These are phyloP conservation scores for Cylindrotheca fusiformis DNA, from an alignment of 108 stramenopile species.

Conservation along the genomic window DNA sequence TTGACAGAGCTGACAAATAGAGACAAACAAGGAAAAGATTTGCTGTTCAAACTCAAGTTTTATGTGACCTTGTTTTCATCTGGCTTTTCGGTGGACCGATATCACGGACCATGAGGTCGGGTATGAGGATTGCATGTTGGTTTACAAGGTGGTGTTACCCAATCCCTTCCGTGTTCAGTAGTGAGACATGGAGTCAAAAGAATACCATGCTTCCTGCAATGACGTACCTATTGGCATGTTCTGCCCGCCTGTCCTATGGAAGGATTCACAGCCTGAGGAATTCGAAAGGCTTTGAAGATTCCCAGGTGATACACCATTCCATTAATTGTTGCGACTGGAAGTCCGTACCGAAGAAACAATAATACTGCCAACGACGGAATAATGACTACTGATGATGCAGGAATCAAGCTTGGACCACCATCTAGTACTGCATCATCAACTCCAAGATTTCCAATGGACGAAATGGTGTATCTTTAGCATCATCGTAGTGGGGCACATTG, in stretches of 20 bases:
- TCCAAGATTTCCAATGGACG: slow-evolving; percentile 48
- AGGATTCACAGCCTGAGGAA: slow-evolving; percentile 63
- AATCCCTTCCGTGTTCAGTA: slow-evolving; percentile 67
- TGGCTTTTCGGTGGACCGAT: slow-evolving; percentile 79
- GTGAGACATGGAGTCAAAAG: slow-evolving; percentile 89
- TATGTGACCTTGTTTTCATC: slow-evolving; percentile 68
- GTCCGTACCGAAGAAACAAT: slow-evolving; percentile 11
- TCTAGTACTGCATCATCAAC: slow-evolving; percentile 18
- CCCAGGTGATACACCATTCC: slow-evolving; percentile 63
- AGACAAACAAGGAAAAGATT: slow-evolving; percentile 3
- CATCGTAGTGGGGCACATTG: too few species aligned
- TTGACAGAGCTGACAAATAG: slow-evolving; percentile 34
- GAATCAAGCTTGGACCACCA: slow-evolving; percentile 45
- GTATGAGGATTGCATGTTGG: slow-evolving; percentile 38
- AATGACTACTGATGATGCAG: slow-evolving; percentile 54
- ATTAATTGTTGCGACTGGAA: slow-evolving; percentile 66
- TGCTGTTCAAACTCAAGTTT: slow-evolving; percentile 36
- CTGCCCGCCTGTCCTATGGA: slow-evolving; percentile 68
- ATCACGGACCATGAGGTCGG: slow-evolving; percentile 55
- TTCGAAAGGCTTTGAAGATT: slow-evolving; percentile 56
- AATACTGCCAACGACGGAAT: background rate
- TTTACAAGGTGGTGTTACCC: slow-evolving; percentile 37
- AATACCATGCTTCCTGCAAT: slow-evolving; percentile 91
- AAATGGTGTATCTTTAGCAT: slow-evolving; percentile 55
- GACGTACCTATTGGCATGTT: slow-evolving; percentile 80